Conservation (phyloP, 495 filamentous ascomycete genomes). For the Jackrogersella multiformis region DNA sequence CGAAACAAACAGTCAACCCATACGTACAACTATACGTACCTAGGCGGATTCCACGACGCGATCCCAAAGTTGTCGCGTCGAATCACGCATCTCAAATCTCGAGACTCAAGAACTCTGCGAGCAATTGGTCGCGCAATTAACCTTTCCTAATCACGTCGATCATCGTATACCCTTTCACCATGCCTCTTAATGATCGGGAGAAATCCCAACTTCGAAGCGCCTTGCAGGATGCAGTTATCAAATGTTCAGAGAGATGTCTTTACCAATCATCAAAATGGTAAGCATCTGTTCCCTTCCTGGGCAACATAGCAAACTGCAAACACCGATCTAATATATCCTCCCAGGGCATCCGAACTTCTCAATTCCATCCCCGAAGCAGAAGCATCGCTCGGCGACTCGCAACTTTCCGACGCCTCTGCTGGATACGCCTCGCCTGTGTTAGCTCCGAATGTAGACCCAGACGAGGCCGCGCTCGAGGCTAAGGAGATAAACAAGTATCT, state of each 20-base stretch:
- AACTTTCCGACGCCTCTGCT: constrained; percentile 45
- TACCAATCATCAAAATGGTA: constrained; percentile 99
- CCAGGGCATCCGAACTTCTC: constrained; percentile 95
- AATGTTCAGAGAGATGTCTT: constrained; percentile 93
- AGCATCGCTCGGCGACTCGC: constrained; percentile 50
- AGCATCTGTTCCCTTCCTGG: constrained; percentile 20
- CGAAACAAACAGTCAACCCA: no score
- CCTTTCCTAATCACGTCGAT: neutral
- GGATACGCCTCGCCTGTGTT: constrained; percentile 58
- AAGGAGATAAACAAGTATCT: constrained; percentile 84
- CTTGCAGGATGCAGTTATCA: constrained; percentile 83
- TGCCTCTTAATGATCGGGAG: constrained; percentile 58
- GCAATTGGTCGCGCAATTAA: neutral
- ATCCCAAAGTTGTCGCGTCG: neutral
- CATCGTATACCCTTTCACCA: constrained; percentile 24
- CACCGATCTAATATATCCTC: constrained; percentile 19
- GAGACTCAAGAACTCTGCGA: neutral
- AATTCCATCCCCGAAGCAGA: constrained; percentile 71
- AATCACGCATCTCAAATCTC: neutral
- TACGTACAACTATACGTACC: no score
- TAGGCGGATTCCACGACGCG: neutral
- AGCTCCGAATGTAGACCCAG: constrained; percentile 61
- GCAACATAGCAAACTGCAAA: neutral
- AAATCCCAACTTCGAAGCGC: constrained; percentile 63
- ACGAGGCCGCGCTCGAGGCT: constrained; percentile 80